Percentiles rank a stretch among this genome's conserved stretches.
Evolutionary conservation across 2,329 filamentous ascomycete genomes (phyloP).

Genomic region (Aspergillus arachidicola): DNA sequence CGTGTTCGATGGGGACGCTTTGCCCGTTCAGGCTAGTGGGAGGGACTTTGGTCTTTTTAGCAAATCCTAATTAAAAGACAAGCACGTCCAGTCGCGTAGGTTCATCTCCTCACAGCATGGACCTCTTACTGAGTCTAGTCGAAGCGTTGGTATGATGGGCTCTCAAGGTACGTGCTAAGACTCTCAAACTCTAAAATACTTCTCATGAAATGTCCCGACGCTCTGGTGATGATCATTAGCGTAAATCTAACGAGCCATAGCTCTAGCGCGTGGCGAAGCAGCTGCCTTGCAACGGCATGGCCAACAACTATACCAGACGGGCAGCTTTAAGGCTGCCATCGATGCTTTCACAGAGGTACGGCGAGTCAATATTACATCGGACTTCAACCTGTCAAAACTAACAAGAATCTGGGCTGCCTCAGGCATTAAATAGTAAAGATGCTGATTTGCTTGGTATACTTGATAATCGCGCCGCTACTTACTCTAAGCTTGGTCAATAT

Average conservation of each 20-base stretch:
- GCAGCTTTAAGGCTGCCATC: conserved; percentile 48
- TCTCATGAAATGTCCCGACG: background rate
- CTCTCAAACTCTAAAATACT: background rate
- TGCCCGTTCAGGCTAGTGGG: background rate
- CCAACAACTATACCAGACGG: conserved; percentile 46
- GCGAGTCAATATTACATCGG: background rate
- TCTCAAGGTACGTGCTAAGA: conserved; percentile 16
- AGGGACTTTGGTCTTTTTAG: background rate
- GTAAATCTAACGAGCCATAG: background rate
- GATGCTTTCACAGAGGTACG: conserved; percentile 44
- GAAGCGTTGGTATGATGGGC: conserved; percentile 7
- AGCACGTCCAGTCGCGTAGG: background rate
- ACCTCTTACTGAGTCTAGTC: background rate
- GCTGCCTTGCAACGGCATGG: conserved; percentile 42
- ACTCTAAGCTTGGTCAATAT: conserved; percentile 55
- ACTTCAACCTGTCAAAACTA: background rate
- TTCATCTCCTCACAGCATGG: background rate
- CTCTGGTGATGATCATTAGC: background rate
- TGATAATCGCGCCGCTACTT: conserved; percentile 59
- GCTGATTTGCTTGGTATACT: conserved; percentile 46
- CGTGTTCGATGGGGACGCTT: background rate
- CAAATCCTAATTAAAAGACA: background rate
- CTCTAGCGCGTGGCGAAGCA: conserved; percentile 19
- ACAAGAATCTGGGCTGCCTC: background rate
- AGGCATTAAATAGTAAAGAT: conserved; percentile 42